Evolutionary conservation across 139 green algal genomes (phyloP).

Genomic region (Chlorella sp.): DNA sequence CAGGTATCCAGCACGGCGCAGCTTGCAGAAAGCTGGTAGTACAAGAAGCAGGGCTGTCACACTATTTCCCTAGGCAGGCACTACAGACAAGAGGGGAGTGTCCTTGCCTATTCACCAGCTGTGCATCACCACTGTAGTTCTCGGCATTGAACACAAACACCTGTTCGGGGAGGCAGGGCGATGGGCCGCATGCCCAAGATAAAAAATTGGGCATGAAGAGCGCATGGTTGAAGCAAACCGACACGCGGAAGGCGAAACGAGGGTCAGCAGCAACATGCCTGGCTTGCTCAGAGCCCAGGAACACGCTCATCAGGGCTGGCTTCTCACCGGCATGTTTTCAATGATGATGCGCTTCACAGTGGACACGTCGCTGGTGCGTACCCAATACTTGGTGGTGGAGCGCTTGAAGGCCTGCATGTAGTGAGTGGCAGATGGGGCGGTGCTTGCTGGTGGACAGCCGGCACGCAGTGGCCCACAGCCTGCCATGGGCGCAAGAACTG

Average conservation of each 20-base stretch:
- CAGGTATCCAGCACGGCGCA: no score
- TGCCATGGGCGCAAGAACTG: no score
- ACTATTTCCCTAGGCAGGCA: no score
- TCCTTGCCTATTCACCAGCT: slow-evolving; percentile 85
- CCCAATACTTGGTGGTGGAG: slow-evolving; percentile 97
- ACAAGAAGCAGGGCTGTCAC: no score
- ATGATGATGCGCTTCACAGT: slow-evolving; percentile 93
- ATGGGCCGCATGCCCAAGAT: no score
- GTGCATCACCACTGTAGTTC: slow-evolving; percentile 63
- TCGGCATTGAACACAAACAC: slow-evolving; percentile 16
- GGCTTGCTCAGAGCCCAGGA: slow-evolving; percentile 16
- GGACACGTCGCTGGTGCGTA: slow-evolving; percentile 88
- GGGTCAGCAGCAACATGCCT: not conserved
- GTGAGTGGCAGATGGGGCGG: not conserved
- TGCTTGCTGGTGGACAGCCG: slow-evolving; percentile 94
- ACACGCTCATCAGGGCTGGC: not conserved
- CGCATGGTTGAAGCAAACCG: no score
- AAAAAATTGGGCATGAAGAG: no score
- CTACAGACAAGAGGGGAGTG: no score
- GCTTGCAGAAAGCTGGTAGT: no score
- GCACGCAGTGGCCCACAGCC: slow-evolving; percentile 87
- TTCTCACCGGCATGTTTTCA: slow-evolving; percentile 89
- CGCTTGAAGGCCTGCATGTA: slow-evolving; percentile 87
- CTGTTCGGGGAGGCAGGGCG: no score
- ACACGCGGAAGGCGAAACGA: no score